Conservation (phyloP, 768 basidiomycete species). For the Calvatia gigantea region DNA sequence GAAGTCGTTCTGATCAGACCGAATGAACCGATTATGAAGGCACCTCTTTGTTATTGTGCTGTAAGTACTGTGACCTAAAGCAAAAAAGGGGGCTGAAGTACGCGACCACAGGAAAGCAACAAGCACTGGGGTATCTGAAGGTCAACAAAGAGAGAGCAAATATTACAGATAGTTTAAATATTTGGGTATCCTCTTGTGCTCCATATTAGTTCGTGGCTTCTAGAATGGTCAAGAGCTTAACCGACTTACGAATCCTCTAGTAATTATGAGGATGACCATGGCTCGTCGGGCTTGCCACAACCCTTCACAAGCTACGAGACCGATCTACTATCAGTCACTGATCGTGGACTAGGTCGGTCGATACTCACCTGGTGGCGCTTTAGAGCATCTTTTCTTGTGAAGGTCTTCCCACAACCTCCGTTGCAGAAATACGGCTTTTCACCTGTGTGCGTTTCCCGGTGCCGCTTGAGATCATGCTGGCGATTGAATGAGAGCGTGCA, state of each 20-base stretch:
- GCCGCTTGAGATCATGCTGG: slow-evolving; percentile 82
- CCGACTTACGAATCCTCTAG: slow-evolving; percentile 2
- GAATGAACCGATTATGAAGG: not conserved
- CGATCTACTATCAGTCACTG: slow-evolving; percentile 13
- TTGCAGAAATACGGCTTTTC: slow-evolving; percentile 84
- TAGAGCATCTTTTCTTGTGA: slow-evolving; percentile 82
- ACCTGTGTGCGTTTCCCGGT: slow-evolving; percentile 81
- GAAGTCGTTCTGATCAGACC: slow-evolving; percentile 24
- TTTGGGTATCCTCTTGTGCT: not conserved
- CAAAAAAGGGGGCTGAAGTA: not conserved
- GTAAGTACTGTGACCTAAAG: not conserved
- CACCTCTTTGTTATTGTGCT: not conserved
- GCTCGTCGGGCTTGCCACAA: slow-evolving; percentile 69
- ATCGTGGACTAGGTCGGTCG: slow-evolving; percentile 4
- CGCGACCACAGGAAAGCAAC: not conserved
- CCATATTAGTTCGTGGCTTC: not conserved
- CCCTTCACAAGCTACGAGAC: slow-evolving; percentile 65
- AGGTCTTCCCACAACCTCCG: slow-evolving; percentile 83
- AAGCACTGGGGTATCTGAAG: not conserved
- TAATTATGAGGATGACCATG: slow-evolving; percentile 23
- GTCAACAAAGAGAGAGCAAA: not conserved
- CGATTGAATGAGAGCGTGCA: slow-evolving; percentile 83
- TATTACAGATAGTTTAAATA: not conserved
- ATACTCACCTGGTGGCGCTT: slow-evolving; percentile 76
- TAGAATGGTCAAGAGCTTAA: not conserved